A percentile compares a stretch with the other conserved stretches of the same genome.
These are phyloP conservation scores for Tuber melanosporum DNA, from an alignment of 495 filamentous ascomycete genomes.

Conservation along the genomic window DNA sequence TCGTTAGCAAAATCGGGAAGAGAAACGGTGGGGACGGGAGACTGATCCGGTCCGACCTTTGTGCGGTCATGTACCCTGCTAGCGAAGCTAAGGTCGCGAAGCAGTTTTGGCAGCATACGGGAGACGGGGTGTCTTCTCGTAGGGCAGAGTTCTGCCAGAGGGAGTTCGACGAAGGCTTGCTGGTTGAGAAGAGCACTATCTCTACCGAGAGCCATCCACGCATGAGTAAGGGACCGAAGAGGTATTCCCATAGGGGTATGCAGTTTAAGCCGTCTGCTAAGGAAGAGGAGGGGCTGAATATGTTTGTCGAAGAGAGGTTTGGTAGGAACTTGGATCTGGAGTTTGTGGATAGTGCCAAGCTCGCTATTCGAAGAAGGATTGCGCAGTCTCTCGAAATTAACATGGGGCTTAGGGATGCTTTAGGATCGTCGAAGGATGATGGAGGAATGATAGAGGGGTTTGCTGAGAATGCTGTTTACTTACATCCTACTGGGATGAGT, in stretches of 20 bases:
- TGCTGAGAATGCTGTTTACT: conserved; percentile 79
- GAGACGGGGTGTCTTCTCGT: conserved; percentile 89
- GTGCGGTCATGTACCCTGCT: conserved; percentile 64
- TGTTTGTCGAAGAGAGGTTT: conserved; percentile 88
- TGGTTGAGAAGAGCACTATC: conserved; percentile 51
- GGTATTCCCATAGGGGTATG: conserved; percentile 23
- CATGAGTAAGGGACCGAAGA: conserved; percentile 23
- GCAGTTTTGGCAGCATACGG: conserved; percentile 91
- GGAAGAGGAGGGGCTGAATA: conserved; percentile 46
- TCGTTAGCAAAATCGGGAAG: conserved; percentile 53
- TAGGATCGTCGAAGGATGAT: conserved; percentile 42
- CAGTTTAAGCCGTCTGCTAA: conserved; percentile 20
- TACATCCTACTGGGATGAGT: conserved; percentile 88
- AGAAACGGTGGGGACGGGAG: conserved; percentile 42
- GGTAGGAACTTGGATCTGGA: conserved; percentile 79
- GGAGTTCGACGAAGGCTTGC: conserved; percentile 62
- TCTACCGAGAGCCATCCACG: conserved; percentile 16
- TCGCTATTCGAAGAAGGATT: conserved; percentile 78
- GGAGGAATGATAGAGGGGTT: conserved; percentile 58
- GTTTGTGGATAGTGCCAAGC: conserved; percentile 71
- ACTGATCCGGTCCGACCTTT: conserved; percentile 53
- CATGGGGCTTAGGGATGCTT: conserved; percentile 47
- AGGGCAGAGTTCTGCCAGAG: conserved; percentile 79
- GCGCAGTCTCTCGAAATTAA: conserved; percentile 67
- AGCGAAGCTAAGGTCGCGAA: conserved; percentile 66